Conservation (phyloP, 2,329 filamentous ascomycete genomes). For the Cladorrhinum sp. region DNA sequence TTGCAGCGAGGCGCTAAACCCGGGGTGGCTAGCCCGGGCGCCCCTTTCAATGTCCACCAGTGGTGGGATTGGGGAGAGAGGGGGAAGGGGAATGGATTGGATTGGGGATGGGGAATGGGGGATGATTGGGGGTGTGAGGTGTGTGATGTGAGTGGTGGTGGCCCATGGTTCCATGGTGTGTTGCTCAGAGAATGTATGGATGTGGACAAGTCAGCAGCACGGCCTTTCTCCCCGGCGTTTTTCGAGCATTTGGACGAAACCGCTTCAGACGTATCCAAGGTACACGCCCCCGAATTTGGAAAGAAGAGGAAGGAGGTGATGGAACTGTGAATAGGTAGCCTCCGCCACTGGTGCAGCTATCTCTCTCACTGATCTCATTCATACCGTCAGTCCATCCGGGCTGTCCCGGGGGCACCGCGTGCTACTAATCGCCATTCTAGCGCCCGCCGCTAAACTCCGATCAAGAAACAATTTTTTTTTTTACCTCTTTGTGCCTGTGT, state of each 20-base stretch:
- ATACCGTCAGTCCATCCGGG: background rate
- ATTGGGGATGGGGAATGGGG: background rate
- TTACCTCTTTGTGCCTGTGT: background rate
- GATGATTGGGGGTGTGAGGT: background rate
- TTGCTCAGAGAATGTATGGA: background rate
- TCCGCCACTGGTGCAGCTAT: background rate
- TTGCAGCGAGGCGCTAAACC: conserved; percentile 6
- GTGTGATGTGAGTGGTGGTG: background rate
- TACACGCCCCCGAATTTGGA: background rate
- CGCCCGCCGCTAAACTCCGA: conserved; percentile 10
- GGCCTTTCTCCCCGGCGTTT: background rate
- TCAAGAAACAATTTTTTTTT: background rate
- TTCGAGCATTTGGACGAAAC: background rate
- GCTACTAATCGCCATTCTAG: conserved; percentile 1
- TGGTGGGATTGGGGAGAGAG: background rate
- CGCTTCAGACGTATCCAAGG: background rate
- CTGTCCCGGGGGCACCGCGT: conserved; percentile 4
- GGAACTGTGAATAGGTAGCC: background rate
- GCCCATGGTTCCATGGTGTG: background rate
- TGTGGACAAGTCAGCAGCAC: background rate
- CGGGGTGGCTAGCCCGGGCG: background rate
- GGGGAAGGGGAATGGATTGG: background rate
- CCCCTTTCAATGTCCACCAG: conserved; percentile 1
- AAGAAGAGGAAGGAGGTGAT: no score
- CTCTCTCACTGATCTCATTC: background rate